Conservation (phyloP, 2,329 filamentous ascomycete genomes). For the Botrytis hyacinthi region DNA sequence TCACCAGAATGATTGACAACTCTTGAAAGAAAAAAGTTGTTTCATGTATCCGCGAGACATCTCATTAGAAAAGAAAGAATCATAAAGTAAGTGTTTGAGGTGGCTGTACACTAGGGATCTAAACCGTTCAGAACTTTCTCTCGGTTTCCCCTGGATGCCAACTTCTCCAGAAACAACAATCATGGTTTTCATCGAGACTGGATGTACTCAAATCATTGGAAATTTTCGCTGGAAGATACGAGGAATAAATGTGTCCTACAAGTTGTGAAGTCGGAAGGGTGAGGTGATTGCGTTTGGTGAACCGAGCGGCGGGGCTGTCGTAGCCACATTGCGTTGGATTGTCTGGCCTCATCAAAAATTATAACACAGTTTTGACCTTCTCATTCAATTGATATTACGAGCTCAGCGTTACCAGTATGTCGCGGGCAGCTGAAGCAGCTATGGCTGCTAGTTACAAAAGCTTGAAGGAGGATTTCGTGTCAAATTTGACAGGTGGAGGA, state of each 20-base stretch:
- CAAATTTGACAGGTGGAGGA: constrained; percentile 78
- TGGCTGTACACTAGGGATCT: not conserved
- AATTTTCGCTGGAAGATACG: not conserved
- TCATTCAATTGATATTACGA: not conserved
- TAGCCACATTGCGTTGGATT: not conserved
- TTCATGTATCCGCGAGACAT: constrained; percentile 9
- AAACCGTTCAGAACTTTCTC: constrained; percentile 5
- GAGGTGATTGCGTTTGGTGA: not conserved
- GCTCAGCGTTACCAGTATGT: constrained; percentile 27
- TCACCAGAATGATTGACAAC: not conserved
- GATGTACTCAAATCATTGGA: not conserved
- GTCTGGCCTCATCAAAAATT: constrained; percentile 9
- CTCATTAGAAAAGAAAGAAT: not conserved
- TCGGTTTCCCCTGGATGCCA: not conserved
- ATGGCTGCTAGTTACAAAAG: constrained; percentile 71
- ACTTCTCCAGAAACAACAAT: not conserved
- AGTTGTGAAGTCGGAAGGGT: not conserved
- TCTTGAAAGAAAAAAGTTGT: not conserved
- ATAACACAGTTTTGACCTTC: not conserved
- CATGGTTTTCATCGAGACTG: no score
- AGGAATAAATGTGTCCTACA: not conserved
- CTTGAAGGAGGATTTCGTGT: constrained; percentile 93
- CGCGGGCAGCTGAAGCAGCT: constrained; percentile 38
- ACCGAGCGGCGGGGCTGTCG: constrained; percentile 3
- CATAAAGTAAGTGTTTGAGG: not conserved